Conservation (phyloP, 1,284 basidiomycete genomes). For the Ceraceosorus bombacis region DNA sequence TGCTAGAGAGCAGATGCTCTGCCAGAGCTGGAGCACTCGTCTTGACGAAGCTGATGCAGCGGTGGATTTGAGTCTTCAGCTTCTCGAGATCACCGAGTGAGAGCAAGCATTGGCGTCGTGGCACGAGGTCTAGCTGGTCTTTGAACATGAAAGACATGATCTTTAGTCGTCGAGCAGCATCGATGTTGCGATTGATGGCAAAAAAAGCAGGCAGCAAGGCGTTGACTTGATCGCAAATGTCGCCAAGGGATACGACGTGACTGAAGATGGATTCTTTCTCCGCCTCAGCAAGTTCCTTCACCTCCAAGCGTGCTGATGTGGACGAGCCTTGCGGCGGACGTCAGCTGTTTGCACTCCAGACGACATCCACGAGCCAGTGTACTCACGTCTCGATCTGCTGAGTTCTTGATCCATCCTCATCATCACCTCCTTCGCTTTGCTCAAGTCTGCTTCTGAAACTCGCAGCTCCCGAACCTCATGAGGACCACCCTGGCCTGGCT, state of each 20-base stretch:
- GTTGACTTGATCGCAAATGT: constrained; percentile 36
- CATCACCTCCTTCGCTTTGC: constrained; percentile 32
- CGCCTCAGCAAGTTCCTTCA: constrained; percentile 36
- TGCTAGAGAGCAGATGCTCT: constrained; percentile 13
- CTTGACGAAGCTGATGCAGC: constrained; percentile 45
- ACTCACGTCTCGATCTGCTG: constrained; percentile 19
- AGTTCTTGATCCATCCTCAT: constrained; percentile 32
- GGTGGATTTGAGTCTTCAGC: constrained; percentile 44
- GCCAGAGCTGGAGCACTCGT: constrained; percentile 38
- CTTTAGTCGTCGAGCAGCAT: constrained; percentile 42
- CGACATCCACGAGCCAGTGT: not conserved
- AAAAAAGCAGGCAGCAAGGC: constrained; percentile 43
- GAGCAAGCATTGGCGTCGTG: constrained; percentile 37
- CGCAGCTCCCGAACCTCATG: not conserved
- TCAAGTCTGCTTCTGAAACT: constrained; percentile 24
- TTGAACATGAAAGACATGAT: constrained; percentile 46
- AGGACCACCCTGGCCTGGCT: too few relatives aligned
- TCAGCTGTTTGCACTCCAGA: not conserved
- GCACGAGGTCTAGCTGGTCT: constrained; percentile 38
- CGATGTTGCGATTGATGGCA: constrained; percentile 41
- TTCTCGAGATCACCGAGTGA: constrained; percentile 39
- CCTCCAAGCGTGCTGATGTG: constrained; percentile 24
- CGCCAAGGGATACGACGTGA: constrained; percentile 35
- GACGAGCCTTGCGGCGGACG: not conserved
- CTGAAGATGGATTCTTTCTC: constrained; percentile 35